Base-by-base conservation (phyloP, 1,284 basidiomycete genomes). In the Ustilago bromivora region DNA sequence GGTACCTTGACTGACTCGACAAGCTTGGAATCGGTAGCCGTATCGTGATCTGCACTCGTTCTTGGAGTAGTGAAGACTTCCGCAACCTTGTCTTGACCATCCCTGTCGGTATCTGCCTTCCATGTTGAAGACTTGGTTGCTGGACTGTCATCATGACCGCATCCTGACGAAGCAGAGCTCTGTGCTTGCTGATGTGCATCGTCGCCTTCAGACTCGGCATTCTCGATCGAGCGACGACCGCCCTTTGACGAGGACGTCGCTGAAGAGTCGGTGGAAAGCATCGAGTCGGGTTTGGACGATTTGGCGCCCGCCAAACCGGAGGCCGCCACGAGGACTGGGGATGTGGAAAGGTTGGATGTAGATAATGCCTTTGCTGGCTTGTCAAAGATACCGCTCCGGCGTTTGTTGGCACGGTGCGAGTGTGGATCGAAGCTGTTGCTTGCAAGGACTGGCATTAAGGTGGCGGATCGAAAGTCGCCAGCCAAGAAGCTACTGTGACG, bases 401-500 rank as follows among this genome's bases (percentile, higher is more conserved):
- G 52, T 31, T 61, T 67, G 7, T 28, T 36, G 8, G 51, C 19
- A 0, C 38, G 52, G 5, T 53, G 35, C 17, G 52, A n/a, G 13
- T 53, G 51, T 7, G 53, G 23, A 31, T 64, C 57, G 46, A 77
- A 70, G 49, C 66, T 77, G 47, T 65, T 72, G 57, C 60, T 66
- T 23, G 74, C 56, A 38, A 72, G 43, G 55, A 77, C 58, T 23
- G 74, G 74, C 38, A 77, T 69, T 41, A 60, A 35, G n/a, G 63
- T 51, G 23, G 55, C 59, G 9, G 66, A 56, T 5, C 66, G 57
- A 38, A 63, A 64, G 9, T 77, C 74, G 28, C 70, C 70, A 6
- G 57, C 40, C 6, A 77, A 57, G 49, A 77, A 72, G 52, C 74
- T 77, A 66, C 74, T 77, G 62, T 77, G 74, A 34, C 74, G 61